Evolutionary conservation across 2,329 filamentous ascomycete species (phyloP), one percentile per base, ranked within the genome.

Genomic region (Pleoardoris graminearum): DNA sequence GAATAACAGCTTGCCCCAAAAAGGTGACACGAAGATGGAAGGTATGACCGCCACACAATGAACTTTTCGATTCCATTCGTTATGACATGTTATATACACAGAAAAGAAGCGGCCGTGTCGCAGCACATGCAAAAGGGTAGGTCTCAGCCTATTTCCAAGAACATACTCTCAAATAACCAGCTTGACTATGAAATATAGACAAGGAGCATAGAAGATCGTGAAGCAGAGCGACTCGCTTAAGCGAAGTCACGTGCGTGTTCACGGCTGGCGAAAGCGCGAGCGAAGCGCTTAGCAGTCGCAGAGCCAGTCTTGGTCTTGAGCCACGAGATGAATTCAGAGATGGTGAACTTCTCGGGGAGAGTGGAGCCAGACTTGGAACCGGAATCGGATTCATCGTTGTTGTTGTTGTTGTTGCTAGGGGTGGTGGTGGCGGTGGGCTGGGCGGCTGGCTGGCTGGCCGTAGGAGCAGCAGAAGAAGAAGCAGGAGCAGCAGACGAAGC

Each of bases 231-330:
- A 42, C 58, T 25, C 16, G 67, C 69, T 57, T 77, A 79, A 30
- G 66, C 60, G 25, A 72, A 75, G 22, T 73, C 53, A 32, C 77
- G 77, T 17, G 66, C 72, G 58, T 69, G 78, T 17, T 59, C 53
- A 47, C 65, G 66, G 56, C 60, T 58, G 46, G 59, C 57, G 46
- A 48, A 42, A 50, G 62, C 59, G 45, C 57, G 53, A 33, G 58
- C 59, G 38, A 50, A 50, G 39, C 48, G 48, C 41, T 43, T 37
- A 6, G 30, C 38, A 29, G 30, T 51, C 39, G 56, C 57, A 43
- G 50, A 46, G 53, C 63, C 58, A 19, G 62, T 58, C 49, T 58
- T 59, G 33, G 53, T 35, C 64, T 65, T 60, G 54, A 68, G 59
- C 65, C 65, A 69, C 39, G 55, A 54, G 52, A 67, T 65, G 65